A percentile compares a stretch with the other conserved stretches of the same genome.
Conservation (phyloP, 441 rosid species). For the Bocquillonia castaneifolia region DNA sequence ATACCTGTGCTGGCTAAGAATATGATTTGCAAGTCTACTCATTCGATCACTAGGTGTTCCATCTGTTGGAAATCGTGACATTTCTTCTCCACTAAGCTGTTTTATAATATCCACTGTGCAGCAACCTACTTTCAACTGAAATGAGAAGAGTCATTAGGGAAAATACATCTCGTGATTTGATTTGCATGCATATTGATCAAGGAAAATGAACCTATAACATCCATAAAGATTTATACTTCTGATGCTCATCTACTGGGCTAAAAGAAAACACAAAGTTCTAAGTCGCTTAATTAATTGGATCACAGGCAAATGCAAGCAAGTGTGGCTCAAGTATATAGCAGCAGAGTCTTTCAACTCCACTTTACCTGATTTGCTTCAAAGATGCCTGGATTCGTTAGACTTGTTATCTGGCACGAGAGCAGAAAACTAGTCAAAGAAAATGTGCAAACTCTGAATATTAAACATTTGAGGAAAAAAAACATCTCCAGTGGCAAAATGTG, state of each 20-base stretch:
- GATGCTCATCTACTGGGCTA: not conserved
- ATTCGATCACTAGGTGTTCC: constrained; percentile 70
- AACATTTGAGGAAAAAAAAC: not conserved
- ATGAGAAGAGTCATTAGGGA: constrained; percentile 20
- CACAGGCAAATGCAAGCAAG: not conserved
- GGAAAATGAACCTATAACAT: not conserved
- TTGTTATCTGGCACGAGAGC: constrained; percentile 46
- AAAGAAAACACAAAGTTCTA: not conserved
- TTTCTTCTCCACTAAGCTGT: constrained; percentile 87
- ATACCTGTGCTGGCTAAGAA: constrained; percentile 74
- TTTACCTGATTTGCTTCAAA: constrained; percentile 80
- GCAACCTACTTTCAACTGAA: constrained; percentile 85
- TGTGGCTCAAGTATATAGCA: not conserved
- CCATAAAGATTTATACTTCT: not conserved
- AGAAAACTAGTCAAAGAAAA: not conserved
- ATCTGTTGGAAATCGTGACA: constrained; percentile 56
- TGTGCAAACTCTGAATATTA: not conserved
- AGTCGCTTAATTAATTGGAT: not conserved
- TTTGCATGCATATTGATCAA: not conserved
- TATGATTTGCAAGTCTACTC: constrained; percentile 75
- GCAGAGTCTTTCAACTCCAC: not conserved
- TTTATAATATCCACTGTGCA: constrained; percentile 86
- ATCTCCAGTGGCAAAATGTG: not conserved
- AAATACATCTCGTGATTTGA: constrained; percentile 1
- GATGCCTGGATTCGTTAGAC: constrained; percentile 75